Evolutionary conservation across 2,329 filamentous ascomycete genomes (phyloP).

Genomic region (Fusarium secorum): DNA sequence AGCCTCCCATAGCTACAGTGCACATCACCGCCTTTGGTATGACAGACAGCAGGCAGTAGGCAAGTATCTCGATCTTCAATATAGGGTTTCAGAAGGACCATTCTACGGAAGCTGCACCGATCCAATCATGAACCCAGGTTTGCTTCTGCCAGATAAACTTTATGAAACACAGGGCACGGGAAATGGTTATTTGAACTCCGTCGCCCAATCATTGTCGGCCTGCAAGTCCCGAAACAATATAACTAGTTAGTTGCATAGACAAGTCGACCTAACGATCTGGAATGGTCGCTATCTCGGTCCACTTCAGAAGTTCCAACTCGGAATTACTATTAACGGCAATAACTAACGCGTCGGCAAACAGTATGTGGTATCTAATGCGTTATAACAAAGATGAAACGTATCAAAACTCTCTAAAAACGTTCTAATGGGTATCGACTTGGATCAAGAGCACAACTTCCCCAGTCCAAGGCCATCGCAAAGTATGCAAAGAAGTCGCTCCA

Average conservation of each 20-base stretch:
- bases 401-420: constrained; percentile 26
- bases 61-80: neutral
- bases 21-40: neutral
- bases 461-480: constrained; percentile 10
- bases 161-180: neutral
- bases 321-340: constrained; percentile 3
- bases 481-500: constrained; percentile 18
- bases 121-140: neutral
- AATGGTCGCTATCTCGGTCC: neutral
- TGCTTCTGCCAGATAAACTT: neutral
- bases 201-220: neutral
- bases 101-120: neutral
- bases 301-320: neutral
- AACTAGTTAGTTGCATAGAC: neutral
- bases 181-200: neutral
- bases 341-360: neutral
- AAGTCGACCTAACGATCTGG: neutral
- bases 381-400: constrained; percentile 16
- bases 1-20: neutral
- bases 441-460: constrained; percentile 9
- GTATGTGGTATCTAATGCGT: constrained; percentile 27
- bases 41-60: neutral
- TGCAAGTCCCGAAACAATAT: neutral
- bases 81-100: neutral
- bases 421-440: constrained; percentile 39